Evolutionary conservation across 2,329 filamentous ascomycete species (phyloP).

Genomic region (Cryphonectria radicalis): DNA sequence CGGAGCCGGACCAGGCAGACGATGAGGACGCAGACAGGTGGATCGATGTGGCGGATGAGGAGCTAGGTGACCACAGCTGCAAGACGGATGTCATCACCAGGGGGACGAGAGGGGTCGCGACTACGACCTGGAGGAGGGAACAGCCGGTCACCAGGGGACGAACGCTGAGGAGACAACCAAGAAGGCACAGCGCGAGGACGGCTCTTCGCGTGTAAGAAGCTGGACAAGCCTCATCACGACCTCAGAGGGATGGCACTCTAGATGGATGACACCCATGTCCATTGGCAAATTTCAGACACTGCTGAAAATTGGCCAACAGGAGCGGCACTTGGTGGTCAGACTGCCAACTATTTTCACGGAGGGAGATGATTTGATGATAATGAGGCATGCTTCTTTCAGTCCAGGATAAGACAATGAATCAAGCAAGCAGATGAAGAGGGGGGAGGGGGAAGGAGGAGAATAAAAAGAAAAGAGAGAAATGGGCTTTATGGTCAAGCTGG

Average conservation of each 20-base stretch:
- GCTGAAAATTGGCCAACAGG: not conserved
- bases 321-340: not conserved
- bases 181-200: conserved; percentile 16
- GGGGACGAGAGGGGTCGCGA: not conserved
- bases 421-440: not conserved
- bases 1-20: not conserved
- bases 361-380: not conserved
- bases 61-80: conserved; percentile 7
- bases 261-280: not conserved
- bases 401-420: not conserved
- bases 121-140: not conserved
- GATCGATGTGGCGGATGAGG: conserved; percentile 24
- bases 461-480: not conserved
- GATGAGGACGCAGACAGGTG: conserved; percentile 19
- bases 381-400: not conserved
- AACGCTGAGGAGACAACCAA: conserved; percentile 24
- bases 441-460: not conserved
- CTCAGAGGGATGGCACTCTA: not conserved
- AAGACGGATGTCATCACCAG: not conserved
- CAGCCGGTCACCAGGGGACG: conserved; percentile 26
- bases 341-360: not conserved
- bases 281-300: not conserved
- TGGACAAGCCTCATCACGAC: not conserved
- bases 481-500: not conserved
- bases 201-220: conserved; percentile 17